Evolutionary conservation across 2,329 filamentous ascomycete species (phyloP).

Genomic region (Aphanoascus verrucosus): DNA sequence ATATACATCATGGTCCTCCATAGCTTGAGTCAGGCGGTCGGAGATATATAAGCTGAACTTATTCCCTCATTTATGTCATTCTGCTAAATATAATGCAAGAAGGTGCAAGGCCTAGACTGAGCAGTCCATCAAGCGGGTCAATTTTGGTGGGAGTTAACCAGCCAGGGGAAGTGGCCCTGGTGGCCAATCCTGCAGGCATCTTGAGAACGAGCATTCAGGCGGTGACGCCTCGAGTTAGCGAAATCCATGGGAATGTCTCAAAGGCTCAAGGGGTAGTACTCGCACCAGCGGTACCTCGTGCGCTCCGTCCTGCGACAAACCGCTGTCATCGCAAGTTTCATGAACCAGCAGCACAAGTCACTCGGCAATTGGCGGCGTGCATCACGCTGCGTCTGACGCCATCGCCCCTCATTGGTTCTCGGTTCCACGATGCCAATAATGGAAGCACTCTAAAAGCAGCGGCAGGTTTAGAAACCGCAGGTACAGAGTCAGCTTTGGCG

Average conservation of each 20-base stretch:
- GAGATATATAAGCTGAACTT: neutral
- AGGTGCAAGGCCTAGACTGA: slow-evolving; percentile 2
- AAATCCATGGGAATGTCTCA: slow-evolving; percentile 1
- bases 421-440: slow-evolving; percentile 6
- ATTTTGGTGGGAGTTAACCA: neutral
- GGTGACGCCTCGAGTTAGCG: slow-evolving; percentile 1
- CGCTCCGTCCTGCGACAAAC: neutral
- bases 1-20: no score
- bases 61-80: neutral
- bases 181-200: neutral
- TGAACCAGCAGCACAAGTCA: neutral
- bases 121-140: neutral
- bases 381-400: slow-evolving; percentile 7
- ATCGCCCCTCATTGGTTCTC: slow-evolving; percentile 3
- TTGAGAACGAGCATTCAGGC: neutral
- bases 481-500: neutral
- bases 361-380: slow-evolving; percentile 5
- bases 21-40: neutral
- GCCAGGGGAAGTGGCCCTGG: neutral
- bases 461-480: neutral
- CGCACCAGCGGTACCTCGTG: neutral
- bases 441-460: neutral
- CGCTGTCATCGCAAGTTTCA: neutral
- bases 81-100: slow-evolving; percentile 1
- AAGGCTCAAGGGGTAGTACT: slow-evolving; percentile 2